These are phyloP conservation scores for Rhizopus arrhizus DNA, from an alignment of 371 early-diverging fungal genomes.

Conservation along the genomic window DNA sequence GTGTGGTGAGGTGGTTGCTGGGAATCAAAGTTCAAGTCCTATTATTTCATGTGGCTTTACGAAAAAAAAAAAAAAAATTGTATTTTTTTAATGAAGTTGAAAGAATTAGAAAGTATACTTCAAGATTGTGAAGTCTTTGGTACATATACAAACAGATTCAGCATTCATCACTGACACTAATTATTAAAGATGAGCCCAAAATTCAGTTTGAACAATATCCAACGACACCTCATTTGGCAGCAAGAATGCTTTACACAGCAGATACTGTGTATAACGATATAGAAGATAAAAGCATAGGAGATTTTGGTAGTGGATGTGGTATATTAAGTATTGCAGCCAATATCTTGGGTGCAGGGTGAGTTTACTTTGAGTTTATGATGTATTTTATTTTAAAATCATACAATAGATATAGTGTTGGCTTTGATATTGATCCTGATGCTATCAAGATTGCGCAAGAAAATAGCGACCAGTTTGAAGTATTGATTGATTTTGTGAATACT, in stretches of 20 bases:
- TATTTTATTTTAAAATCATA: no score
- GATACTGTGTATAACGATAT: conserved; percentile 78
- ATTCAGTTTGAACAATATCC: conserved; percentile 86
- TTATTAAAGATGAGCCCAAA: conserved; percentile 66
- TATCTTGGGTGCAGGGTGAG: conserved; percentile 64
- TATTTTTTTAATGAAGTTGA: conserved; percentile 67
- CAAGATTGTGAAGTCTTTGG: conserved; percentile 75
- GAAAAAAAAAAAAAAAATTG: not conserved
- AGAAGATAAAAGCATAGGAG: conserved; percentile 71
- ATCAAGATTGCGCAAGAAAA: conserved; percentile 74
- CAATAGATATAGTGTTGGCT: conserved; percentile 62
- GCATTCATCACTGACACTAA: not conserved
- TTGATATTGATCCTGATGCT: conserved; percentile 84
- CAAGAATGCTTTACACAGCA: conserved; percentile 83
- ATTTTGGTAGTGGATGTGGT: conserved; percentile 87
- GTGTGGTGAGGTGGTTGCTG: not conserved
- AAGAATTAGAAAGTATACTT: conserved; percentile 74
- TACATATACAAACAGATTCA: conserved; percentile 16
- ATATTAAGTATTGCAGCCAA: conserved; percentile 67
- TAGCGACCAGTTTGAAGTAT: conserved; percentile 67
- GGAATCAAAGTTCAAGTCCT: not conserved
- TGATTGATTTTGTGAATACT: conserved; percentile 61
- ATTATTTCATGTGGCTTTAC: not conserved
- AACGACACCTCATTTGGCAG: conserved; percentile 82
- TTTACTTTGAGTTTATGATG: not conserved